Percentiles rank a stretch among this genome's conserved stretches.
These are phyloP conservation scores for Starmerella scarabaei DNA, from an alignment of 805 yeast genomes.

Conservation along the genomic window DNA sequence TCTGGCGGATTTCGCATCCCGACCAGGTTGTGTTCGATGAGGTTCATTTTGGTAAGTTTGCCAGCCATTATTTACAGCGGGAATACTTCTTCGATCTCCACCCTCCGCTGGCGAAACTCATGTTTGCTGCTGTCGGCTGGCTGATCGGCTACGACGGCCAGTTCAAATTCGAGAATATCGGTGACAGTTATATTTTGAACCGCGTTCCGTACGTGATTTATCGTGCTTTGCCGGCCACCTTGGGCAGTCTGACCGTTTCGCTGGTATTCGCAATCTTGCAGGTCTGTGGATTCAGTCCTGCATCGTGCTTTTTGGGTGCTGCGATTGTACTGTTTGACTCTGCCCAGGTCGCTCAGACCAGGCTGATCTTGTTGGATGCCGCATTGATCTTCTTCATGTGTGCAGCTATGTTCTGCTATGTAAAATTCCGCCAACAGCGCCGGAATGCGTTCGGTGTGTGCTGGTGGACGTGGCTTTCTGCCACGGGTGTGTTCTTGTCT, in stretches of 20 bases:
- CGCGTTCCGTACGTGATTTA: constrained; percentile 62
- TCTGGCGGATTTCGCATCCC: constrained; percentile 76
- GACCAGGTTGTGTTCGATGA: constrained; percentile 56
- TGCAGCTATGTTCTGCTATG: constrained; percentile 61
- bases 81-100: constrained; percentile 94
- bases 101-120: constrained; percentile 92
- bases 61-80: constrained; percentile 75
- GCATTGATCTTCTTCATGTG: constrained; percentile 81
- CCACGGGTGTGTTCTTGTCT: constrained; percentile 79
- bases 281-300: constrained; percentile 54
- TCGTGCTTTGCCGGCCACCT: constrained; percentile 77
- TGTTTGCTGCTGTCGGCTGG: constrained; percentile 78
- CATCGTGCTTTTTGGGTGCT: constrained; percentile 66
- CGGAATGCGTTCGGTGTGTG: constrained; percentile 54
- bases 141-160: constrained; percentile 78
- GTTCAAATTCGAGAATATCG: constrained; percentile 72
- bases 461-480: constrained; percentile 89
- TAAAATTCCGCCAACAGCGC: constrained; percentile 52
- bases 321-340: constrained; percentile 58
- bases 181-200: constrained; percentile 59
- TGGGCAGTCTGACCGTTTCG: constrained; percentile 76
- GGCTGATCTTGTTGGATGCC: constrained; percentile 83
- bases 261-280: constrained; percentile 72
- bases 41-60: constrained; percentile 91
- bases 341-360: constrained; percentile 72